phyloP scores from a whole-genome alignment of 495 filamentous ascomycete species.

The Talaromyces thailandensis region DNA sequence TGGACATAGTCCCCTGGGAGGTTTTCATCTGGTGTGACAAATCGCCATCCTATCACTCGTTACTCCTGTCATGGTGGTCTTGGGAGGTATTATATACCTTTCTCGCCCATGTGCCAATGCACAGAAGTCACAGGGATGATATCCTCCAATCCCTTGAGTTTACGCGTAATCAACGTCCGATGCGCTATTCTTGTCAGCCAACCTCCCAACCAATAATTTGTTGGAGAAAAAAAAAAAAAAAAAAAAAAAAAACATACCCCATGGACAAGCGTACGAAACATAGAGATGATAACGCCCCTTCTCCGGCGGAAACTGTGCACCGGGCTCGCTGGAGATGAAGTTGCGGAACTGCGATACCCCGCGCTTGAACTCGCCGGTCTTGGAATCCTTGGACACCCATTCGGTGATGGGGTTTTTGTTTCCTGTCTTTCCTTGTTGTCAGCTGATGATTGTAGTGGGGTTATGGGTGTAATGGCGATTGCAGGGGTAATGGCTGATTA shows the following conservation, averaged over 20 bases:
- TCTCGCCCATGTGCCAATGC: slow-evolving; percentile 57
- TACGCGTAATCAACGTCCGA: slow-evolving; percentile 56
- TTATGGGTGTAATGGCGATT: not conserved
- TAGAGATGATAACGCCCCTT: slow-evolving; percentile 64
- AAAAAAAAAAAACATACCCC: slow-evolving; percentile 36
- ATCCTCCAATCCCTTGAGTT: slow-evolving; percentile 60
- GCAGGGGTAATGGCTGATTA: not conserved
- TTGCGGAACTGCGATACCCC: slow-evolving; percentile 61
- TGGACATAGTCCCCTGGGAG: slow-evolving; percentile 47
- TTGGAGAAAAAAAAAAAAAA: not conserved
- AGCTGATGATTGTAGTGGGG: not conserved
- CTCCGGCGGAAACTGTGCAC: slow-evolving; percentile 56
- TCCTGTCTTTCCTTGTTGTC: slow-evolving; percentile 9
- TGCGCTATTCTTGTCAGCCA: slow-evolving; percentile 21
- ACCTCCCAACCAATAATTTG: not conserved
- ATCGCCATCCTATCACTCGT: slow-evolving; percentile 61
- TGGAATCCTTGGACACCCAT: slow-evolving; percentile 69
- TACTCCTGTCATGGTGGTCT: not conserved
- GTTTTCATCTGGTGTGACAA: slow-evolving; percentile 55
- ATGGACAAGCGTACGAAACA: slow-evolving; percentile 66
- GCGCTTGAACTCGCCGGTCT: slow-evolving; percentile 84
- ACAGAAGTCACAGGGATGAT: slow-evolving; percentile 57
- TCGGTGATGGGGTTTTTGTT: slow-evolving; percentile 58
- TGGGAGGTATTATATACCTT: slow-evolving; percentile 31
- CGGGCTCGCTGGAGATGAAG: slow-evolving; percentile 56